Evolutionary conservation across 768 basidiomycete species (phyloP), one percentile per base, ranked within the genome.

Genomic region (Leccinum ochraceum): DNA sequence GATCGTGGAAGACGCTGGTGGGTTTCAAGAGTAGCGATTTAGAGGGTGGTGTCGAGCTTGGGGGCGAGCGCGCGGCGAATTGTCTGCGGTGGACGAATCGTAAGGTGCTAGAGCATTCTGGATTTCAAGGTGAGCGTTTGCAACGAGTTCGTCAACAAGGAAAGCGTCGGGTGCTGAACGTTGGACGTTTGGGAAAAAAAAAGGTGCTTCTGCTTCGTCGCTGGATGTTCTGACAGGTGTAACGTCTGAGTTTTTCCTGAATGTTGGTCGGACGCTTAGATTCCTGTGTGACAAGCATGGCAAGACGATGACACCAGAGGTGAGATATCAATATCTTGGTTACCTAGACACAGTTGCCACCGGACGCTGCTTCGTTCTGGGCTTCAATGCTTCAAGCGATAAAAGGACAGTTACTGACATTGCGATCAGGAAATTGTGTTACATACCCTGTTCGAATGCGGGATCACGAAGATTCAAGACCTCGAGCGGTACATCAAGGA

Each of bases 361-460:
- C 34, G 49, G 34, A 17, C 26, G 58, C 34, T 49, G 36, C 44
- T 48, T 56, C 20, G 10, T 53, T 42, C 39, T 42, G 9, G 42
- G 22, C 53, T 20, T 55, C 42, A 55, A 30, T 24, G 44, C 28
- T 32, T 58, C 17, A 28, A 32, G n/a, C 22, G 9, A 46, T 36
- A 50, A 49, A 56, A 44, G 56, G 58, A 22, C 60, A 66, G 52
- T 59, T 48, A 57, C 44, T 60, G n/a, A 17, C 46, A 57, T 49
- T 39, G 20, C 58, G 36, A 48, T n/a, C 60, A 96, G 94, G 94
- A 96, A 86, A 95, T 97, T 36, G 87, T 96, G 39, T 81, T 95
- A 2, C 94, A 96, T 71, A 90, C 93, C 1, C 77, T 98, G 17
- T 92, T 95, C 65, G 94, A 97, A 75, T 92, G 90, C 61, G 95